phyloP scores from a whole-genome alignment of 139 green algal genomes.

The Haematococcus lacustris region DNA sequence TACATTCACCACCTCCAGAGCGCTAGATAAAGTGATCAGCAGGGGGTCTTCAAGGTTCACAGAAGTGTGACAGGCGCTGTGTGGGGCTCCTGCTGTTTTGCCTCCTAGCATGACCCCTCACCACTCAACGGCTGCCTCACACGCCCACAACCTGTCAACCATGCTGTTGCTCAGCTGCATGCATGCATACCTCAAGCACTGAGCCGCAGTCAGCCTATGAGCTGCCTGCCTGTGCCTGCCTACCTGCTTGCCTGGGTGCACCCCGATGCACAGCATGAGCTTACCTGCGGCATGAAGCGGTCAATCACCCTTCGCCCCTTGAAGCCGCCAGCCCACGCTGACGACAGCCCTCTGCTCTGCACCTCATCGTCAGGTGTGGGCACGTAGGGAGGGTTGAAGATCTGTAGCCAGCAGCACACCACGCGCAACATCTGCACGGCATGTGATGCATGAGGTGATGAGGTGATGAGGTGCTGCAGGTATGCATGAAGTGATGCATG shows the following conservation, averaged over 20 bases:
- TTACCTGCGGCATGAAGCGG: slow-evolving; percentile 59
- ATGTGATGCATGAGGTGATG: background rate
- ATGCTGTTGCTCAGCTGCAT: background rate
- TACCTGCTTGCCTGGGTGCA: background rate
- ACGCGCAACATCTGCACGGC: background rate
- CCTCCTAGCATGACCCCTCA: too few species aligned
- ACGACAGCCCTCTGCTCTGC: slow-evolving; percentile 43
- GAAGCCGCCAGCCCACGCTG: slow-evolving; percentile 82
- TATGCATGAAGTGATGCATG: background rate
- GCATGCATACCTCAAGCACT: background rate
- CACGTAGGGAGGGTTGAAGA: slow-evolving; percentile 98
- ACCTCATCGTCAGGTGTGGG: slow-evolving; percentile 89
- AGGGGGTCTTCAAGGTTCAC: background rate
- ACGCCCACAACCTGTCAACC: too few species aligned
- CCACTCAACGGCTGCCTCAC: too few species aligned
- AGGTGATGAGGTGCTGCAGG: too few species aligned
- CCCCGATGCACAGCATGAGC: background rate
- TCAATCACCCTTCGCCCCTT: slow-evolving; percentile 78
- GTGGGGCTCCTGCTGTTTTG: too few species aligned
- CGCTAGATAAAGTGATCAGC: background rate
- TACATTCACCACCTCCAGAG: background rate
- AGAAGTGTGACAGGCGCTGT: background rate
- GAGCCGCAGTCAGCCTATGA: background rate
- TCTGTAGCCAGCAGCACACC: slow-evolving; percentile 22
- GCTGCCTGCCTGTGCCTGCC: background rate